These are phyloP conservation scores for Peronospora destructor DNA, from an alignment of 352 stramenopile genomes.

Conservation along the genomic window DNA sequence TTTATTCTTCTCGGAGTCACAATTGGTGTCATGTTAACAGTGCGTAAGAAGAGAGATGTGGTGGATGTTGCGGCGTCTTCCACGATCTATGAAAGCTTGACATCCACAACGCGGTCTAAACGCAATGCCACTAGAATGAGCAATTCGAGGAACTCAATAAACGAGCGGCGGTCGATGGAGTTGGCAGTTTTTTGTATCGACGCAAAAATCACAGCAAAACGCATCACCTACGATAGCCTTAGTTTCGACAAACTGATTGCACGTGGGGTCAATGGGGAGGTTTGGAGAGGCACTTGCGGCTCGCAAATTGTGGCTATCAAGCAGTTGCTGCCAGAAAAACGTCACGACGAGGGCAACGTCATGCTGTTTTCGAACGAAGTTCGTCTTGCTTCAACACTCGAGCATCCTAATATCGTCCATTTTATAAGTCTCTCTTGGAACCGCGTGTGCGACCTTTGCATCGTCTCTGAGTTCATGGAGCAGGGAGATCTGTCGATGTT, in stretches of 20 bases:
- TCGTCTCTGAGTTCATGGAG: slow-evolving; percentile 57
- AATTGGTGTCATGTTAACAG: slow-evolving; percentile 15
- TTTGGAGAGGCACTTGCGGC: slow-evolving; percentile 44
- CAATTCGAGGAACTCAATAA: slow-evolving; percentile 11
- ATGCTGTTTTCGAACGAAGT: slow-evolving; percentile 53
- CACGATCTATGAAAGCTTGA: slow-evolving; percentile 16
- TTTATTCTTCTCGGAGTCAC: slow-evolving; percentile 17
- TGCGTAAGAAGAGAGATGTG: slow-evolving; percentile 11
- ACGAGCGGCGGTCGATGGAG: slow-evolving; percentile 29
- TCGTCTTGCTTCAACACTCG: slow-evolving; percentile 35
- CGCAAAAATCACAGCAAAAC: slow-evolving; percentile 39
- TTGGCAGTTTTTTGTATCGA: slow-evolving; percentile 35
- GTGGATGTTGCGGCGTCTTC: slow-evolving; percentile 13
- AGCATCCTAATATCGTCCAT: slow-evolving; percentile 62
- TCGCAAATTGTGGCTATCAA: slow-evolving; percentile 53
- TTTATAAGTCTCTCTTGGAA: slow-evolving; percentile 62
- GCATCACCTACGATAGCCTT: slow-evolving; percentile 36
- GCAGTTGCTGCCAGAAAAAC: slow-evolving; percentile 44
- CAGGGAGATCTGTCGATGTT: slow-evolving; percentile 47
- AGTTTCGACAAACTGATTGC: slow-evolving; percentile 39
- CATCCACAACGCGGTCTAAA: slow-evolving; percentile 15
- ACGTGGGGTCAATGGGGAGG: slow-evolving; percentile 48
- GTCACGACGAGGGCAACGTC: slow-evolving; percentile 31
- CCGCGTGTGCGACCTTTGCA: slow-evolving; percentile 41
- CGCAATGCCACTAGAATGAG: not conserved